These are phyloP conservation scores for Larix kaempferi DNA, from an alignment of 75 land plant species.

Conservation along the genomic window DNA sequence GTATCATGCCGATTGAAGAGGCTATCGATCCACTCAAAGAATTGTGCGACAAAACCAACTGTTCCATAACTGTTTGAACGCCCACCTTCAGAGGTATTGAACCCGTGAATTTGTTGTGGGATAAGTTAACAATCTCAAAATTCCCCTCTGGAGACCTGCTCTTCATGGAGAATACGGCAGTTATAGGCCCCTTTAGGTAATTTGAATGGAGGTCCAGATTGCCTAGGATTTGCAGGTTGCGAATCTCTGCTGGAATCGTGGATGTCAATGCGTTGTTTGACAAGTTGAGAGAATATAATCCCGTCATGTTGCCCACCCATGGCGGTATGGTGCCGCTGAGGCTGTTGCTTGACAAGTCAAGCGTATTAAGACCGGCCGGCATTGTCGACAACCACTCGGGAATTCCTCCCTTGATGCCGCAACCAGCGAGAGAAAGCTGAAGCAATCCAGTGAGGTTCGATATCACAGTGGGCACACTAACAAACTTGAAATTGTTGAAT, in stretches of 20 bases:
- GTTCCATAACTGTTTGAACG: neutral
- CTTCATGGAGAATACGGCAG: slow-evolving; percentile 12
- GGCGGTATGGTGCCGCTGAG: slow-evolving; percentile 15
- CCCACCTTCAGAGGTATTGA: no score
- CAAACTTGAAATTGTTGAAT: slow-evolving; percentile 24
- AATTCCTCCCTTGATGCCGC: slow-evolving; percentile 21
- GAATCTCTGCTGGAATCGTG: slow-evolving; percentile 13
- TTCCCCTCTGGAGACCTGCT: slow-evolving; percentile 17
- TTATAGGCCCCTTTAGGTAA: slow-evolving; percentile 18
- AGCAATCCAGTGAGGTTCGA: slow-evolving; percentile 16
- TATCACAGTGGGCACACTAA: slow-evolving; percentile 14
- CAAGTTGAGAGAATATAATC: slow-evolving; percentile 30
- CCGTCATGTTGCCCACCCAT: slow-evolving; percentile 14
- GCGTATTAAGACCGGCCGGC: slow-evolving; percentile 11
- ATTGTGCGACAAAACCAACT: slow-evolving; percentile 9
- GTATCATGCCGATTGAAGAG: no score
- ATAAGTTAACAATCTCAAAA: neutral
- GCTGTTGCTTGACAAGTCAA: slow-evolving; percentile 36
- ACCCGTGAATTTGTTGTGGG: no score
- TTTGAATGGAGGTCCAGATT: slow-evolving; percentile 34
- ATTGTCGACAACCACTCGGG: slow-evolving; percentile 11
- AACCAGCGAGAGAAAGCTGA: slow-evolving; percentile 18
- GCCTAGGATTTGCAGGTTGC: slow-evolving; percentile 16
- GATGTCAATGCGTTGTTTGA: slow-evolving; percentile 16
- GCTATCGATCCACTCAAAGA: slow-evolving; percentile 3